Base-by-base conservation (phyloP, 345 rosid species). In the Populus euphratica region DNA sequence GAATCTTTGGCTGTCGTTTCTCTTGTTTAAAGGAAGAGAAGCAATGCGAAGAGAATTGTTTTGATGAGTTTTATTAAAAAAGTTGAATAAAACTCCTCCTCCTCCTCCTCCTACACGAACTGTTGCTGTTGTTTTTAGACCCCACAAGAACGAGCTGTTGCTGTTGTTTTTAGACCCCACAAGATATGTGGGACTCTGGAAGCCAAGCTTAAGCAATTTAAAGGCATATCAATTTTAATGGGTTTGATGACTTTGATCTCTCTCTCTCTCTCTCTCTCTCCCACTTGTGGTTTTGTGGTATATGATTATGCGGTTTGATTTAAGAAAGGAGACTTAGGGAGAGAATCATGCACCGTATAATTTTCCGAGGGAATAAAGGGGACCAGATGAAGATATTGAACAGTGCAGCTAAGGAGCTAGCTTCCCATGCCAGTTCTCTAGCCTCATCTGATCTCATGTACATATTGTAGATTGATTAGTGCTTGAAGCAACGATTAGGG, bases 151-250 rank as follows among this genome's bases (percentile, higher is more conserved):
- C 31, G 23, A 10, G 11, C 21, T 54, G 13, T 21, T 21, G 27
- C 23, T 2, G 62, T 21, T 20, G 62, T 21, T 54, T 8, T 54
- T 21, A 54, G 25, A 8, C 62, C 27, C 23, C 62, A 78, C 77
- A 69, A 27, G 69, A 72, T 39, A 29, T 7, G 70, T 38, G 91
- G 91, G 71, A 65, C 47, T 80, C 72, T 84, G 67, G 80, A 13
- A 49, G 61, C 75, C 39, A 85, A 72, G 56, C 68, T 76, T 25
- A 86, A 76, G 74, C 82, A 81, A 80, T 81, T 79, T 83, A 85
- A 78, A 85, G 89, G 85, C 91, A 88, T 88, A n/a, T 66, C 52
- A 72, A 44, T 47, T 38, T 39, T 25, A 12, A 33, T 33, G 72
- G 52, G 61, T 21, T 21, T 63, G 16, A 36, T 54, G 17, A 5